Base-by-base conservation (phyloP, 192 early-diverging fungal species). In the Mortierella antarctica region DNA sequence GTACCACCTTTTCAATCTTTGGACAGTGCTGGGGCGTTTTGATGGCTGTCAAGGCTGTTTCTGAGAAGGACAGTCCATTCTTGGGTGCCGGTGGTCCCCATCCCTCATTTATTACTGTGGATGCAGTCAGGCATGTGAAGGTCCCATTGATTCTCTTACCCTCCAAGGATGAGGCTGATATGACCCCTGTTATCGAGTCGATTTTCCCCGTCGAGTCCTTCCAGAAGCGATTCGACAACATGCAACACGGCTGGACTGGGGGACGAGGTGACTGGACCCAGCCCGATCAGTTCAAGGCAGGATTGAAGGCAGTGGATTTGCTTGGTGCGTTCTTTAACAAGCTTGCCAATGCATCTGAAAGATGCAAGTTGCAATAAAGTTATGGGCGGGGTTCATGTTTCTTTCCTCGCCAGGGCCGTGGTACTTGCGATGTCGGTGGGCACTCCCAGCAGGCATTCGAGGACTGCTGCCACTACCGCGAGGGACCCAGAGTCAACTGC, bases 11-110 rank as follows among this genome's bases (percentile, higher is more conserved):
- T 49, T 87, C 86, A 14, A 45, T 87, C 7, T 67, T 87, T 57
- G 92, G 91, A 7, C 88, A 91, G 70, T 92, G 91, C 82, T 92
- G 92, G 91, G 91, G 92, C 55, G 87, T 82, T 18, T 86, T 87
- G 50, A 83, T 89, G 52, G 83, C 87, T 14, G 68, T 86, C 2
- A 53, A 82, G n/a, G 86, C 85, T 49, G 71, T 82, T 15, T 71
- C 71, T 23, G 65, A 67, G 9, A 65, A 80, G 49, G 71, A 82
- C 5, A 62, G 71, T 3, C 87, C 84, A 12, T 72, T 87, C 44
- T 62, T 65, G 9, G 87, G 85, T 20, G 67, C 86, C 13, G 86
- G 88, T 3, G 79, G 89, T n/a, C 84, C 90, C 44, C 92, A 93
- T 54, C 90, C 92, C 8, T 86, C 91, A 7, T 70, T 85, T 49